Evolutionary conservation across 441 rosid genomes (phyloP).

Genomic region (Populus hybrid): DNA sequence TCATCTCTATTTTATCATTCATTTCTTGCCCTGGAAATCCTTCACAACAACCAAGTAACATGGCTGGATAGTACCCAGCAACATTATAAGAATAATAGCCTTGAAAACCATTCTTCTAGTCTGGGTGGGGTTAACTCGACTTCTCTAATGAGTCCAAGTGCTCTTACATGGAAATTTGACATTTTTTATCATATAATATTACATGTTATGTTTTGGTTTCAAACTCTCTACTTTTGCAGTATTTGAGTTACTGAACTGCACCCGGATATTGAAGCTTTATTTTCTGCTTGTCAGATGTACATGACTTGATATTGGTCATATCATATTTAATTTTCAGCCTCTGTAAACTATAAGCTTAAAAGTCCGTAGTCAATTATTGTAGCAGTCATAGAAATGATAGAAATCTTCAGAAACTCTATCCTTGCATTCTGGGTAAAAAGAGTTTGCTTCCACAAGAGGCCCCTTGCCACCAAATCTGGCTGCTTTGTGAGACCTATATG

Average conservation of each 20-base stretch:
- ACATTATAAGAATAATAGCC: neutral
- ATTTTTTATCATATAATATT: neutral
- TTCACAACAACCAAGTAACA: neutral
- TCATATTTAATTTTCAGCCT: neutral
- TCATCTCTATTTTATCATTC: neutral
- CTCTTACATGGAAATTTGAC: neutral
- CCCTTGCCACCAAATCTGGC: neutral
- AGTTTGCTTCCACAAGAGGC: neutral
- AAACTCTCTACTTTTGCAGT: neutral
- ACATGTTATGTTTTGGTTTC: neutral
- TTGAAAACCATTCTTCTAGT: neutral
- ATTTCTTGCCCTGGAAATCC: neutral
- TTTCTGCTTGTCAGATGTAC: neutral
- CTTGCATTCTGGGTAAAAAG: neutral
- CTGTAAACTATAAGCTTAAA: neutral
- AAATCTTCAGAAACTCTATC: neutral
- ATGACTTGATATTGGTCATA: too few relatives aligned
- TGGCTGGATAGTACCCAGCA: neutral
- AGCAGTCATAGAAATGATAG: neutral
- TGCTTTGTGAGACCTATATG: neutral
- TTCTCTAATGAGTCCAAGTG: neutral
- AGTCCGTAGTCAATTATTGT: neutral
- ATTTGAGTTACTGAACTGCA: neutral
- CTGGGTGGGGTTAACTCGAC: neutral
- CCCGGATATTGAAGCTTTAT: neutral